These are phyloP conservation scores for Wallacemonas sp. DNA, from an alignment of 208 protist genomes.

Conservation along the genomic window DNA sequence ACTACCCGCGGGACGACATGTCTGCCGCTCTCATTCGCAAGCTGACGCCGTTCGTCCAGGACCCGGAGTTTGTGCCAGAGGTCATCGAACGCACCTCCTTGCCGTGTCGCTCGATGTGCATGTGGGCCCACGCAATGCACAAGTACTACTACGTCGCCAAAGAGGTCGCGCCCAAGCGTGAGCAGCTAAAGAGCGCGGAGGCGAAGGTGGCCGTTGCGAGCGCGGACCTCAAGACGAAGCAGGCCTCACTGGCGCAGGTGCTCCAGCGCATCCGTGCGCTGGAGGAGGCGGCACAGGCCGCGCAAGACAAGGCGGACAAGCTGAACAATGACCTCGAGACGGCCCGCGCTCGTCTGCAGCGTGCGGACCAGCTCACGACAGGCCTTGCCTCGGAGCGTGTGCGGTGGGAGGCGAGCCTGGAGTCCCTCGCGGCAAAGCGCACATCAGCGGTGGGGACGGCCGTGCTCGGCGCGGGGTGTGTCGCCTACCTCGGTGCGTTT, in stretches of 20 bases:
- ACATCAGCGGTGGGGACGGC: conserved; percentile 70
- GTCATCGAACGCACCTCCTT: conserved; percentile 91
- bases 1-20: conserved; percentile 91
- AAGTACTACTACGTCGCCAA: conserved; percentile 92
- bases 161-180: conserved; percentile 88
- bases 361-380: conserved; percentile 87
- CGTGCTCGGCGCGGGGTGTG: conserved; percentile 80
- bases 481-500: conserved; percentile 92
- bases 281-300: conserved; percentile 67
- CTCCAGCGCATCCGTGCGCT: conserved; percentile 73
- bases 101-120: conserved; percentile 93
- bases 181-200: conserved; percentile 71
- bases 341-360: conserved; percentile 69
- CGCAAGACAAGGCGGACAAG: conserved; percentile 73
- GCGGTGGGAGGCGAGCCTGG: conserved; percentile 71
- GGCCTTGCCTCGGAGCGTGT: conserved; percentile 80
- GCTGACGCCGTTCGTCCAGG: conserved; percentile 89
- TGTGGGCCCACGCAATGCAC: conserved; percentile 95
- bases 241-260: conserved; percentile 70
- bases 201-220: conserved; percentile 71
- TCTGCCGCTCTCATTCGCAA: conserved; percentile 73
- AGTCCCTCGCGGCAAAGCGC: conserved; percentile 58
- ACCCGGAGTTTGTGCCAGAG: conserved; percentile 91
- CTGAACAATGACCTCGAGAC: conserved; percentile 90
- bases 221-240: conserved; percentile 52